Evolutionary conservation across 163 green algal species (phyloP).

Genomic region (Chlorella variabilis): DNA sequence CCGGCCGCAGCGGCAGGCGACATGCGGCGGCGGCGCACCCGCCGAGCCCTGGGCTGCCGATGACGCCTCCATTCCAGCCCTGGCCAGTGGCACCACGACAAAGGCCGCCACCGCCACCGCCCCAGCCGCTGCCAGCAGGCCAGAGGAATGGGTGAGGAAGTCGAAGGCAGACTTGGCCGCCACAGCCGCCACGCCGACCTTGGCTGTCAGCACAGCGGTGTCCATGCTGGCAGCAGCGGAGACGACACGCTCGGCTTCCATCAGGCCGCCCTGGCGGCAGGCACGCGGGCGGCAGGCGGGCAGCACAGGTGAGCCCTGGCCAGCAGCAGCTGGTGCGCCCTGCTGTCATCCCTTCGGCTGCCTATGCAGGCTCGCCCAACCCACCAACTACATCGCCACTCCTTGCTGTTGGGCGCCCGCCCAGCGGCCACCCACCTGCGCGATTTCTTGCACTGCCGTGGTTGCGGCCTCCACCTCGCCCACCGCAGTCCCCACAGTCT

Average conservation of each 20-base stretch:
- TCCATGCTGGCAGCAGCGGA: constrained; percentile 12
- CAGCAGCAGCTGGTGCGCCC: background rate
- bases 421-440: constrained; percentile 10
- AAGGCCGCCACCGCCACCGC: background rate
- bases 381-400: too few relatives aligned
- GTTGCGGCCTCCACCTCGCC: constrained; percentile 28
- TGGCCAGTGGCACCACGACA: background rate
- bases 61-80: background rate
- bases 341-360: background rate
- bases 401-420: too few relatives aligned
- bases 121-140: background rate
- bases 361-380: too few relatives aligned
- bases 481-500: constrained; percentile 7
- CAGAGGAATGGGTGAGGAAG: background rate
- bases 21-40: too few relatives aligned
- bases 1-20: too few relatives aligned
- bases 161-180: constrained; percentile 14
- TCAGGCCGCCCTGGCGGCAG: constrained; percentile 21
- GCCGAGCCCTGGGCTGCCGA: background rate
- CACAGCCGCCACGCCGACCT: constrained; percentile 5
- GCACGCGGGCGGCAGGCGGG: background rate
- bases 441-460: constrained; percentile 4
- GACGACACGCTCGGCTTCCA: constrained; percentile 12
- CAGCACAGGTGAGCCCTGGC: background rate
- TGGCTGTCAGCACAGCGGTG: constrained; percentile 22